Evolutionary conservation across 1,139 yeast species (phyloP).

Genomic region (Zygosaccharomyces pseudobailii): DNA sequence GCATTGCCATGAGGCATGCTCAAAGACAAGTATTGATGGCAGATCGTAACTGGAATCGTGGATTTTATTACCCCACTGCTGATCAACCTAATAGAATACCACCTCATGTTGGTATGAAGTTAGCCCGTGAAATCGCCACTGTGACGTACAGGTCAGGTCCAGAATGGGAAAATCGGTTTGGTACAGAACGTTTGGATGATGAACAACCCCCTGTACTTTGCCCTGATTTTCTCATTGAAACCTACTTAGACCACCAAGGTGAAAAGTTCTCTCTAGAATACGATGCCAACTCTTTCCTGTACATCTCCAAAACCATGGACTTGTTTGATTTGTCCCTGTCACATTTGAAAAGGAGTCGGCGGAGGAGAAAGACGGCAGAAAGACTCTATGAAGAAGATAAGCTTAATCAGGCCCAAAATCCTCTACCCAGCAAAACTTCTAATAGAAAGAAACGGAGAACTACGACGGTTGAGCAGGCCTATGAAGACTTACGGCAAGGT

Average conservation of each 20-base stretch:
- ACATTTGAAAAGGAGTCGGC: constrained; percentile 43
- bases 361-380: constrained; percentile 41
- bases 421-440: constrained; percentile 52
- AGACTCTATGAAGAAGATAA: constrained; percentile 24
- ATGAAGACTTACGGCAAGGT: constrained; percentile 61
- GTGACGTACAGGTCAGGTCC: constrained; percentile 94
- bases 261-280: constrained; percentile 88
- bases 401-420: constrained; percentile 12
- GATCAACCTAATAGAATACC: constrained; percentile 49
- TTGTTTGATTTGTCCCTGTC: constrained; percentile 70
- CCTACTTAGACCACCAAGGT: constrained; percentile 90
- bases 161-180: constrained; percentile 93
- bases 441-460: constrained; percentile 28
- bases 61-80: constrained; percentile 59
- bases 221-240: constrained; percentile 88
- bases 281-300: constrained; percentile 84
- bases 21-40: constrained; percentile 93
- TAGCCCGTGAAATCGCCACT: constrained; percentile 90
- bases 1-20: constrained; percentile 88
- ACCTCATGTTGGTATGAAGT: constrained; percentile 92
- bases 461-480: constrained; percentile 48
- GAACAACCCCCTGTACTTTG: constrained; percentile 77
- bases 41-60: constrained; percentile 92
- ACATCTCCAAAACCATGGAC: constrained; percentile 92
- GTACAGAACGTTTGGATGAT: constrained; percentile 82